Base-by-base conservation (phyloP, 139 green algal genomes). In the Desmodesmus armatus region DNA sequence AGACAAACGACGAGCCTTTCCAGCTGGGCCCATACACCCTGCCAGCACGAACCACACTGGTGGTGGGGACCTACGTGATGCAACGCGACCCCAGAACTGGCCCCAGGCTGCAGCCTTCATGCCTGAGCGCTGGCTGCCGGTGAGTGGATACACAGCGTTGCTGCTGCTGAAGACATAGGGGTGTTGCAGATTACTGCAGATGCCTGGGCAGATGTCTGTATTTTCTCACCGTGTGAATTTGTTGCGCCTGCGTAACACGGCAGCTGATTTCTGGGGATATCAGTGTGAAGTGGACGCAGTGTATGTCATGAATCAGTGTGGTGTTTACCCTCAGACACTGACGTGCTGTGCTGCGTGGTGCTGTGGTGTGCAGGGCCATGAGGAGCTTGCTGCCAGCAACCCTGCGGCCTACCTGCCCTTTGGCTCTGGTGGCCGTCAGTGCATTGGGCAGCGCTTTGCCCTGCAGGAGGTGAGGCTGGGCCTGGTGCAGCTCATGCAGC, bases 51-150 rank as follows among this genome's bases (percentile, higher is more conserved):
- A 80, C 35, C 69, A 35, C 23, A 5, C 13, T 88, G 39, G 51
- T 84, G 35, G 80, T 82, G 9, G 65, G 44, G 1, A 78, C 80
- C 5, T 88, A 90, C 63, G 35, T 47, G 39, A 80, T 92, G 80
- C 89, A 92, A 27, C 65, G 29, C 37, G 82, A 72, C 63, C 83
- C 83, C 13, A 83, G 2, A 53, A 83, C 29, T 92, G 86, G 85
- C 72, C 76, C 40, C 53, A 77, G 6, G 80, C 85, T 2, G 5
- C 35, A 5, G 62, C 55, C 31, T 91, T 91, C 71, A 5, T 75
- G 76, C 88, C 88, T 1, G 84, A 91, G 80, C 79, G 88, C 23
- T 89, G 81, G 55, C 76, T 83, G 53, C 76, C 76, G 76, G 76
- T 83, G 47, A 72, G 76, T 9, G 6, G n/a, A 15, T 13, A 55